Percentiles rank a stretch among this genome's conserved stretches.
These are phyloP conservation scores for Evansstolkia leycettana DNA, from an alignment of 495 filamentous ascomycete species.

Conservation along the genomic window DNA sequence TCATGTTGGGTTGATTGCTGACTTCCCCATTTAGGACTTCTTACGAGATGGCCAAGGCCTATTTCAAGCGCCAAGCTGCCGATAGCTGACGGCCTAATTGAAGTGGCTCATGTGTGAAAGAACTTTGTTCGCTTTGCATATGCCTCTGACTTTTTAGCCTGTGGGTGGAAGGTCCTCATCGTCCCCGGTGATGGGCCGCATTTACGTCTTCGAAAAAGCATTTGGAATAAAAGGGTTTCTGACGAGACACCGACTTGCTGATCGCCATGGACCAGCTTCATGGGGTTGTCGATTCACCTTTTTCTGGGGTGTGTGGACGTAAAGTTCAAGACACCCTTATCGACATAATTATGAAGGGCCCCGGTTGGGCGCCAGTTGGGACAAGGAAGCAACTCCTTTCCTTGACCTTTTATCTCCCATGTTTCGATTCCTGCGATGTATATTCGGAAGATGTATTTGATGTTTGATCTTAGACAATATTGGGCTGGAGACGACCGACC, in stretches of 20 bases:
- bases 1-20: background rate
- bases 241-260: no score
- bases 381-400: no score
- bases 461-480: constrained; percentile 1
- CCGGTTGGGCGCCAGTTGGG: no score
- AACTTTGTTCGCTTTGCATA: background rate
- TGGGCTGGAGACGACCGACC: constrained; percentile 1
- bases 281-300: no score
- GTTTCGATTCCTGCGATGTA: constrained; percentile 2
- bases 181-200: no score
- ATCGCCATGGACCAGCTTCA: no score
- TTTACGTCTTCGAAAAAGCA: no score
- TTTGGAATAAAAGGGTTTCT: no score
- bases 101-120: background rate
- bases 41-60: constrained; percentile 70
- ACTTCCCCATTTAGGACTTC: constrained; percentile 44
- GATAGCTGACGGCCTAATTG: constrained; percentile 2
- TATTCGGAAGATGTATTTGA: background rate
- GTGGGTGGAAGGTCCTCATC: no score
- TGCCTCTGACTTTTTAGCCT: background rate
- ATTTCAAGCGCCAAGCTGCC: constrained; percentile 41
- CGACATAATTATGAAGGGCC: no score
- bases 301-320: no score
- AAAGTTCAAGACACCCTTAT: no score
- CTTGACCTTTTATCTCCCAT: background rate